Evolutionary conservation across 192 early-diverging fungal genomes (phyloP).

Genomic region (Backusella morwellensis): DNA sequence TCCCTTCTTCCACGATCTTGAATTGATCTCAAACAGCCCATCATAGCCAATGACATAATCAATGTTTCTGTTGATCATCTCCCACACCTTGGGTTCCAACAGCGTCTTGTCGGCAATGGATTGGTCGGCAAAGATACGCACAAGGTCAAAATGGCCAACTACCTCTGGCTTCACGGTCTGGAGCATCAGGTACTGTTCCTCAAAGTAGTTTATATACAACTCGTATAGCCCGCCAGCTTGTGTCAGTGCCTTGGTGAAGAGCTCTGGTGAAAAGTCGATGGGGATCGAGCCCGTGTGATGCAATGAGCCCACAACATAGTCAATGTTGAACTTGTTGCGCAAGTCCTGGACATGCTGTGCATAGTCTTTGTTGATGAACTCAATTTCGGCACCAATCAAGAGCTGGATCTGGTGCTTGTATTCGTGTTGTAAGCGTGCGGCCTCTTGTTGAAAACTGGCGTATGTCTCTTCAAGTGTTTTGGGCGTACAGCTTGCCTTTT

Average conservation of each 20-base stretch:
- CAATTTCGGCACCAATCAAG: conserved; percentile 90
- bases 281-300: conserved; percentile 85
- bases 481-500: conserved; percentile 62
- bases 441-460: conserved; percentile 68
- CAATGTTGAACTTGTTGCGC: conserved; percentile 49
- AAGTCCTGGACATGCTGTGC: conserved; percentile 52
- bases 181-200: conserved; percentile 81
- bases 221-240: conserved; percentile 5
- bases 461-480: conserved; percentile 62
- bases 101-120: conserved; percentile 16
- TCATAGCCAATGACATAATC: conserved; percentile 76
- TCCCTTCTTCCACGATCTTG: conserved; percentile 90
- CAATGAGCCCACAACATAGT: conserved; percentile 91
- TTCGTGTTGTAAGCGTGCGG: conserved; percentile 62
- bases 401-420: conserved; percentile 67
- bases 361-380: conserved; percentile 64
- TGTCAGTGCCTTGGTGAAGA: conserved; percentile 54
- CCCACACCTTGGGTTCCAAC: conserved; percentile 33
- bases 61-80: conserved; percentile 75
- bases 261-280: conserved; percentile 74
- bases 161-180: conserved; percentile 70
- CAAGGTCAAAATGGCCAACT: conserved; percentile 95
- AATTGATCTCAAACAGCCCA: conserved; percentile 92
- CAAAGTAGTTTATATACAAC: conserved; percentile 84
- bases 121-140: conserved; percentile 74